These are phyloP conservation scores for Sonneratia alba DNA, from an alignment of 345 rosid species.

Conservation along the genomic window DNA sequence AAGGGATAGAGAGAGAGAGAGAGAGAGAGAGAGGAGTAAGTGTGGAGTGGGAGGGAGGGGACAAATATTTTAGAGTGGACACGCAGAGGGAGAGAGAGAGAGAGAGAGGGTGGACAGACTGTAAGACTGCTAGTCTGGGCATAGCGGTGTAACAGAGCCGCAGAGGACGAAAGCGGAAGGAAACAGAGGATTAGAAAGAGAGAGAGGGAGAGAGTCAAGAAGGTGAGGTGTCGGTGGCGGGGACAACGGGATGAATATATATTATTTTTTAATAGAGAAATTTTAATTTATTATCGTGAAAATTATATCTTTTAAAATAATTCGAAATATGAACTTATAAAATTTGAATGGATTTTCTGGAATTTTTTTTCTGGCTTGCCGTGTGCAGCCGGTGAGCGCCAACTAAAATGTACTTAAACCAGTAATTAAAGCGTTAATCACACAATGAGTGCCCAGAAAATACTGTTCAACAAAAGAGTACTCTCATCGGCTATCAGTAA, in stretches of 20 bases:
- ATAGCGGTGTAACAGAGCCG: neutral
- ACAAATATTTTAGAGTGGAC: neutral
- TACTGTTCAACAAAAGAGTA: too few species aligned
- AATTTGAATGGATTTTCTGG: too few species aligned
- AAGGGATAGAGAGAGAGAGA: neutral
- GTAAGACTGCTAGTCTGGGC: neutral
- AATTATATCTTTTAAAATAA: too few species aligned
- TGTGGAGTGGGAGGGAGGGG: neutral
- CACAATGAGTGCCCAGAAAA: too few species aligned
- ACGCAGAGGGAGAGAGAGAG: neutral
- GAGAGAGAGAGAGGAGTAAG: neutral
- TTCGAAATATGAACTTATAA: too few species aligned
- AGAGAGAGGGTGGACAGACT: neutral
- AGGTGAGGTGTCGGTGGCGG: slow-evolving; percentile 6
- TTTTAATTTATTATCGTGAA: too few species aligned
- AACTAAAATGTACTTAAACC: too few species aligned
- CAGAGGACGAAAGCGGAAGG: slow-evolving; percentile 2
- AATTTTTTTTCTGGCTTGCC: too few species aligned
- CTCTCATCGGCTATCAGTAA: too few species aligned
- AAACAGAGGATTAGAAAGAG: neutral
- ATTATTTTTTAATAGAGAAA: too few species aligned
- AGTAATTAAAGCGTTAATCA: too few species aligned
- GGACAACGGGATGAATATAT: neutral
- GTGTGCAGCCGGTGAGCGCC: too few species aligned
- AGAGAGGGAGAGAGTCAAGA: neutral